Conservation (phyloP, 2,329 filamentous ascomycete species). For the Beauveria sp. region DNA sequence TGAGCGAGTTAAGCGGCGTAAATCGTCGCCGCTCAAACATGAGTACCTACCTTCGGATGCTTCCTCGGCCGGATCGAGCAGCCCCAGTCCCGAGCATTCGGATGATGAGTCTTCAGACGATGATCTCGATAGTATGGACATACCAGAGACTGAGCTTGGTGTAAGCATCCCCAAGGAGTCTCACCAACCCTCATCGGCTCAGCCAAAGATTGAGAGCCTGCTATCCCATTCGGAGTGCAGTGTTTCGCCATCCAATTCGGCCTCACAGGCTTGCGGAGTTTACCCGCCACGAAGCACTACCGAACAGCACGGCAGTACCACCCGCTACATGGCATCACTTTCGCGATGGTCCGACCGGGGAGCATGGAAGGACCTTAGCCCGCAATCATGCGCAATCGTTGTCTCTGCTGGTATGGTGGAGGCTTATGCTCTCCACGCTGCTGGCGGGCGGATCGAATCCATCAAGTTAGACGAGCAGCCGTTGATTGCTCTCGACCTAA, state of each 20-base stretch:
- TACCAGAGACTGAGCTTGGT: slow-evolving; percentile 51
- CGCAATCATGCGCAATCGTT: slow-evolving; percentile 45
- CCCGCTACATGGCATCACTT: slow-evolving; percentile 45
- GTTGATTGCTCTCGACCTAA: slow-evolving; percentile 71
- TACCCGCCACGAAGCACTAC: slow-evolving; percentile 31
- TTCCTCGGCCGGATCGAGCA: slow-evolving; percentile 49
- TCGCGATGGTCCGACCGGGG: slow-evolving; percentile 58
- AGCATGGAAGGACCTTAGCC: slow-evolving; percentile 50
- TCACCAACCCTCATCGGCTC: slow-evolving; percentile 13
- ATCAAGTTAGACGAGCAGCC: slow-evolving; percentile 24
- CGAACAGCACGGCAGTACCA: slow-evolving; percentile 32
- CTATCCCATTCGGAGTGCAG: slow-evolving; percentile 49
- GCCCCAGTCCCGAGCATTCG: slow-evolving; percentile 48
- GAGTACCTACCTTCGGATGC: slow-evolving; percentile 84
- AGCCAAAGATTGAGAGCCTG: slow-evolving; percentile 29
- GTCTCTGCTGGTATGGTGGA: slow-evolving; percentile 54
- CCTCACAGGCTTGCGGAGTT: slow-evolving; percentile 60
- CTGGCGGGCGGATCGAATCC: slow-evolving; percentile 24
- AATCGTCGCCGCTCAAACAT: slow-evolving; percentile 91
- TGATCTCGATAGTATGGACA: slow-evolving; percentile 53
- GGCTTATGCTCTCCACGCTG: slow-evolving; percentile 36
- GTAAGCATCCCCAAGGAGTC: slow-evolving; percentile 43
- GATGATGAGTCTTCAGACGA: slow-evolving; percentile 33
- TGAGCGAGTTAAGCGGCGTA: slow-evolving; percentile 55
- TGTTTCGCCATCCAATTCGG: slow-evolving; percentile 71